Evolutionary conservation across 2,329 filamentous ascomycete species (phyloP), one percentile per base, ranked within the genome.

Genomic region (Alternaria ventricosa): DNA sequence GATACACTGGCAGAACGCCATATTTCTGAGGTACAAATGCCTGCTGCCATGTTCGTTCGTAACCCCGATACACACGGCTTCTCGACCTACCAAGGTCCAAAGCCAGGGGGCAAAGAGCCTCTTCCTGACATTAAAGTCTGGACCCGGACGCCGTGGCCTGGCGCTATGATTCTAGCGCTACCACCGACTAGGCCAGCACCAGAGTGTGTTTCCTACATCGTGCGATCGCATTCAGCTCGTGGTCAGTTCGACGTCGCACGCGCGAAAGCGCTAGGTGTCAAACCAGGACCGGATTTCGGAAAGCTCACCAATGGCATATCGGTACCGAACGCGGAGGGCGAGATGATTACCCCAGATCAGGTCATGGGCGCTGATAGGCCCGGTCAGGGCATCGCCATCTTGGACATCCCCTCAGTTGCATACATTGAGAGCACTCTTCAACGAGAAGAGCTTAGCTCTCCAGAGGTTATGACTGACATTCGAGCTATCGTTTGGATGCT

Each of bases 121-220:
- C 80, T 89, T 4, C 88, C 90, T 5, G 84, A 94, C 73, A 87
- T 92, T 56, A 89, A 84, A 5, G 93, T 96, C 0, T 82, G 93
- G 25, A 88, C 93, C 6, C 87, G 92, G 13, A 87, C 87, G 68
- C 92, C 93, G 2, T 97, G 93, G 93, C 93, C 93, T 11, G 92
- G 88, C 15, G 88, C 91, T 5, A 79, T 85, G 60, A 82, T 94
- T 11, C 77, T 86, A 15, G 81, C 79, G 13, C 84, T 98, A 3
- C 96, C 96, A 0, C 84, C 84, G 0, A 92, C 92, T 0, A 81
- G 84, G 20, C 90, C 90, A 6, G 88, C 88, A 1, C 83, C 84
- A 27, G 88, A 90, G 50, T 90, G 93, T 6, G 83, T 97, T 70
- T 97, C 91, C 61, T 99, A 99, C 79, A 90, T 99, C 61, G 86